Evolutionary conservation across 805 yeast genomes (phyloP).

Genomic region (Starmerella asiatica): DNA sequence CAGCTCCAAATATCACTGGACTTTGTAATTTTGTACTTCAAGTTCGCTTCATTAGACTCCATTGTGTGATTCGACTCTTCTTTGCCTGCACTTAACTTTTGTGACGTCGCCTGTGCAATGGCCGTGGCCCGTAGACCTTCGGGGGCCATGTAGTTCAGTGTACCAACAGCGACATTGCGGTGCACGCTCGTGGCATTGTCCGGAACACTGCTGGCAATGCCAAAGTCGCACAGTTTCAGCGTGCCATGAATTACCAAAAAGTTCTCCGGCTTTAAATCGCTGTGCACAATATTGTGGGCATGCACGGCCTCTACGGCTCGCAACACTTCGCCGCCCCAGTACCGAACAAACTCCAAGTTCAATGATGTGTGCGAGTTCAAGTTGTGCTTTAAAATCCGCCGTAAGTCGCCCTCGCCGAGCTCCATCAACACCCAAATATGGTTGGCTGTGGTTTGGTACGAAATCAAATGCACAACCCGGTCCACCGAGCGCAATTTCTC

Average conservation of each 20-base stretch:
- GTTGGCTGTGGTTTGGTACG: constrained; percentile 53
- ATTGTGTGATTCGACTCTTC: too few species aligned
- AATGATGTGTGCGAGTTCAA: constrained; percentile 31
- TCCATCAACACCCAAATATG: constrained; percentile 73
- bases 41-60: too few species aligned
- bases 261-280: constrained; percentile 93
- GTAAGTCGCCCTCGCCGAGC: constrained; percentile 84
- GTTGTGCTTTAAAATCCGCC: constrained; percentile 58
- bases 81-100: too few species aligned
- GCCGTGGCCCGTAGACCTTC: constrained; percentile 47
- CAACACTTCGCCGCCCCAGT: constrained; percentile 71
- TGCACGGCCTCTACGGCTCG: constrained; percentile 79
- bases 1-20: constrained; percentile 98
- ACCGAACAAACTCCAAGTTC: constrained; percentile 70
- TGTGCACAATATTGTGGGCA: constrained; percentile 76
- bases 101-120: too few species aligned
- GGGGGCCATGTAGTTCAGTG: constrained; percentile 97
- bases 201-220: constrained; percentile 77
- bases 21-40: constrained; percentile 71
- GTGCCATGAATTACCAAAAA: constrained; percentile 72
- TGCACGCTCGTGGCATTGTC: constrained; percentile 84
- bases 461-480: constrained; percentile 68
- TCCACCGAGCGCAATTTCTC: constrained; percentile 43
- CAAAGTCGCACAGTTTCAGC: constrained; percentile 85
- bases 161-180: constrained; percentile 83